Evolutionary conservation across 805 yeast genomes (phyloP).

Genomic region (Suhomyces tanzawaensis): DNA sequence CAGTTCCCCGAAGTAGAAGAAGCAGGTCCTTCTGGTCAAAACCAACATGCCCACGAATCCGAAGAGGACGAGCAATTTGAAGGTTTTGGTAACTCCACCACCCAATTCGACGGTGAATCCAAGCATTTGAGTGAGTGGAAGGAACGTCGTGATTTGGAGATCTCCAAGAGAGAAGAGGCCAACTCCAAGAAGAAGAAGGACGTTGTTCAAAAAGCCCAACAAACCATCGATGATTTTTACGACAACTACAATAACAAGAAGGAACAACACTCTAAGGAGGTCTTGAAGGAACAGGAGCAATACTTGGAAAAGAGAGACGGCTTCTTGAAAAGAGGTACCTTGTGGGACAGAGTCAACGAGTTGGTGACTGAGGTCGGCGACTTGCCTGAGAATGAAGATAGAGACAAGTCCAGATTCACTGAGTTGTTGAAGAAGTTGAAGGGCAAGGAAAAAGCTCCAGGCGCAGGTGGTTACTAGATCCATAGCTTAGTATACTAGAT

Average conservation of each 20-base stretch:
- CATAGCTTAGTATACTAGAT: no score
- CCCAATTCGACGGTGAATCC: slow-evolving; percentile 43
- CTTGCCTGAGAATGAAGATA: slow-evolving; percentile 36
- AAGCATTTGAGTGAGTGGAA: slow-evolving; percentile 68
- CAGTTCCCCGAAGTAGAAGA: slow-evolving; percentile 61
- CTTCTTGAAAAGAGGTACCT: slow-evolving; percentile 40
- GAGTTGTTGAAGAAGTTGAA: slow-evolving; percentile 62
- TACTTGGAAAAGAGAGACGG: slow-evolving; percentile 74
- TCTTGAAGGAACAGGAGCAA: slow-evolving; percentile 64
- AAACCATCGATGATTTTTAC: slow-evolving; percentile 86
- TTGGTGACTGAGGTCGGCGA: slow-evolving; percentile 47
- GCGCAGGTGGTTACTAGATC: slow-evolving; percentile 62
- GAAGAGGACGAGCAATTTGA: slow-evolving; percentile 46
- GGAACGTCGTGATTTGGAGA: slow-evolving; percentile 74
- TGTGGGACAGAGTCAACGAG: slow-evolving; percentile 59
- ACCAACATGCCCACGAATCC: slow-evolving; percentile 16
- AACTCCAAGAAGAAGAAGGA: slow-evolving; percentile 62
- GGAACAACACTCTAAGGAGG: slow-evolving; percentile 62
- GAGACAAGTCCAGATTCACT: slow-evolving; percentile 71
- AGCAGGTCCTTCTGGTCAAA: slow-evolving; percentile 17
- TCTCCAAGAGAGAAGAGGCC: slow-evolving; percentile 73
- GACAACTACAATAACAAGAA: slow-evolving; percentile 85
- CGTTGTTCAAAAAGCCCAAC: slow-evolving; percentile 71
- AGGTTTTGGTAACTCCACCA: slow-evolving; percentile 20
- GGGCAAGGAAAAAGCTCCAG: slow-evolving; percentile 72